Evolutionary conservation across 768 basidiomycete genomes (phyloP), one percentile per base, ranked within the genome.

Genomic region (Amylocystis lapponica): DNA sequence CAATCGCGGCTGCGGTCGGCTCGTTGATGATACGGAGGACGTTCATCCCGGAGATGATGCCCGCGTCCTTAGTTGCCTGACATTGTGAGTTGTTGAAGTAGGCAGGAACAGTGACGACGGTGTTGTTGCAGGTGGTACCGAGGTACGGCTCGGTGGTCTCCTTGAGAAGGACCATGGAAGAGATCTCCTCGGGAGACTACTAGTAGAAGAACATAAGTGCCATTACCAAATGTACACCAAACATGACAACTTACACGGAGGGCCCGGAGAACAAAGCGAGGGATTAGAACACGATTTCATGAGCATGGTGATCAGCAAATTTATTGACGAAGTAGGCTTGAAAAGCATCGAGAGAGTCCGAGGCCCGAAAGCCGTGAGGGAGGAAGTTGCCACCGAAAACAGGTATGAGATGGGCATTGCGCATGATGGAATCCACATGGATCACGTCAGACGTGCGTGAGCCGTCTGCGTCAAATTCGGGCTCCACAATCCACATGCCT

Each of bases 71-170:
- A n/a, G n/a, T n/a, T n/a, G n/a, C n/a, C n/a, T n/a, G n/a, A n/a
- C n/a, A n/a, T n/a, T n/a, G n/a, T n/a, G n/a, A n/a, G n/a, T n/a
- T 92, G 66, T 98, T 98, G 78, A 97, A 97, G 75, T 97, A 97
- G 27, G 94, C 93, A 26, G 94, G 94, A 50, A 97, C 85, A 21
- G 93, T 94, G 58, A 97, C 84, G 55, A 98, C 94, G 43, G 95
- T 94, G 65, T 95, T 92, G 65, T 64, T 81, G 63, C 93, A 71
- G 45, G 72, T 78, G 58, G 70, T 74, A 46, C 95, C 92, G 54
- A 98, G 78, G 71, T 98, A 96, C 39, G 94, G 85, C 73, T 98
- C 95, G 27, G 95, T 90, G 45, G 81, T 89, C 72, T 98, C 94
- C 74, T 98, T 98, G 50, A 78, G 70, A 48, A 98, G 79, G 52